Conservation (phyloP, 2,329 filamentous ascomycete genomes). For the Fusarium miscanthi region DNA sequence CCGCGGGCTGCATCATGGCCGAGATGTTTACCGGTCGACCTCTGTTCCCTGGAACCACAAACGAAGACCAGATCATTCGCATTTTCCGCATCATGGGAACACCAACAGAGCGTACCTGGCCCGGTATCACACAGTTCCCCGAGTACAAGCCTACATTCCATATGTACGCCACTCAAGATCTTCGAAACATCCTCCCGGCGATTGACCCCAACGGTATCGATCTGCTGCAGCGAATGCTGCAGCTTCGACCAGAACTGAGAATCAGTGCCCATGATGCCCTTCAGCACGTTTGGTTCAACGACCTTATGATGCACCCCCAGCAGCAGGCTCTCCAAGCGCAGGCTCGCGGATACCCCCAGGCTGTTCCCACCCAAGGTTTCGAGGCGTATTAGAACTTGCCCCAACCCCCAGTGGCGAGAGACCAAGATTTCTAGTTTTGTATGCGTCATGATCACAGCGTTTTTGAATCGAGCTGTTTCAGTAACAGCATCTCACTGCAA, state of each 20-base stretch:
- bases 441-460: not conserved
- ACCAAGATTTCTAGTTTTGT: constrained; percentile 10
- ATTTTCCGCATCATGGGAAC: constrained; percentile 99
- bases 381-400: constrained; percentile 49
- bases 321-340: constrained; percentile 57
- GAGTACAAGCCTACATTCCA: constrained; percentile 98
- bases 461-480: constrained; percentile 13
- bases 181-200: constrained; percentile 86
- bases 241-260: constrained; percentile 89
- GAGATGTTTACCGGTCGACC: constrained; percentile 98
- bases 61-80: constrained; percentile 95
- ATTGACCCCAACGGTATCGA: constrained; percentile 91
- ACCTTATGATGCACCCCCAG: constrained; percentile 70
- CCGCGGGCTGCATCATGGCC: constrained; percentile 98
- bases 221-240: constrained; percentile 88
- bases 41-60: constrained; percentile 96
- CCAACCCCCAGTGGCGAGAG: not conserved
- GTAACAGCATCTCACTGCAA: constrained; percentile 6
- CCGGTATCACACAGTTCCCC: constrained; percentile 92
- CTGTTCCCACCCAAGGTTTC: constrained; percentile 53
- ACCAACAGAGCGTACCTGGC: constrained; percentile 94
- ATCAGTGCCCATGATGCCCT: constrained; percentile 89
- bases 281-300: constrained; percentile 91
- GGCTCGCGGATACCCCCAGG: constrained; percentile 53
- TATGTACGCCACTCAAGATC: constrained; percentile 91